Base-by-base conservation (phyloP, 805 yeast species). In the Ogataea populi-albae region DNA sequence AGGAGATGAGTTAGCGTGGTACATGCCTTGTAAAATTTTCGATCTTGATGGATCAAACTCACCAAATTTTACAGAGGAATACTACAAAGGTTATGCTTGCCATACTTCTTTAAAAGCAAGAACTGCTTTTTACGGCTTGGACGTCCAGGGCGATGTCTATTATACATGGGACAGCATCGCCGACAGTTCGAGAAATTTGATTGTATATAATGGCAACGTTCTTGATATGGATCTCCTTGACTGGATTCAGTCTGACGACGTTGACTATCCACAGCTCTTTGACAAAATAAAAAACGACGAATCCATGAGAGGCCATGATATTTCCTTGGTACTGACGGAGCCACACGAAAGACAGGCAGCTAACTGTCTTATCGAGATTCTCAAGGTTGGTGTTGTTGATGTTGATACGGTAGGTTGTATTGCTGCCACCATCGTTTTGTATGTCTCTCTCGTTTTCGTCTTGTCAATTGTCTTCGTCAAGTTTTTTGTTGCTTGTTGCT, bases 391-490 rank as follows among this genome's bases (percentile, higher is more conserved):
- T 16, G 79, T 77, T 32, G 76, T 93, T 26, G 98, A 93, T 55
- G 77, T 89, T 2, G 86, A 85, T 24, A 79, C 95, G 5, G 78
- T 93, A 52, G 98, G 98, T 5, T 93, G 98, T 64, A 79, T 93
- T 54, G 95, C 96, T 0, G 87, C 97, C 0, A 66, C 79, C 36
- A 79, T 89, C 25, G 96, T 93, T 1, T 71, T 93, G 41, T 77
- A 78, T 49, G 73, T 83, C 5, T 85, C 97, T 1, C 71, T 93
- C 52, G 81, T 84, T 7, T 87, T 93, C 56, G 89, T 93, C 50
- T 68, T 93, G 39, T 73, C 94, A 2, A 76, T 93, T 35, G 95
- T 88, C 17, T 54, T 80, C 34, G 69, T 69, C 27, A 89, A 89
- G 62, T 93, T 93, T 51, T 38, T 83, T 10, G 68, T 91, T 58